phyloP scores from a whole-genome alignment of 352 stramenopile species.

The Globisporangium spiculum region DNA sequence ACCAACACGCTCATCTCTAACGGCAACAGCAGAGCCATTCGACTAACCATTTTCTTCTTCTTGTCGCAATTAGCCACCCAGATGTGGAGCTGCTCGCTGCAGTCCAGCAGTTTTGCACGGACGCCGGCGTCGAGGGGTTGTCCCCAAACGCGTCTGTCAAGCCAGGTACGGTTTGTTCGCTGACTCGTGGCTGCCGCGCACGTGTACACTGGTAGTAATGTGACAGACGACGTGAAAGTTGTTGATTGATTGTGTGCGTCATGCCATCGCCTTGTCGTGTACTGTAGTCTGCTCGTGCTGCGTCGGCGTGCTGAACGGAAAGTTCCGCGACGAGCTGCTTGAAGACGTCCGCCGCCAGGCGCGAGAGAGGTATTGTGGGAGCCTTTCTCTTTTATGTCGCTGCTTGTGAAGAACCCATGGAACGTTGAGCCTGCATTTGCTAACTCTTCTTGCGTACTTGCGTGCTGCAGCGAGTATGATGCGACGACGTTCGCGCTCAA shows the following conservation, averaged over 20 bases:
- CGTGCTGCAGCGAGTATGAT: constrained; percentile 46
- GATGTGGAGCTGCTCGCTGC: constrained; percentile 31
- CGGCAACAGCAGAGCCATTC: background rate
- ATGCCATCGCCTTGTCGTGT: constrained; percentile 1
- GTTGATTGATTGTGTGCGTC: background rate
- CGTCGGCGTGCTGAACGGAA: constrained; percentile 50
- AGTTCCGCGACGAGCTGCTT: constrained; percentile 45
- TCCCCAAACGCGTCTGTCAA: constrained; percentile 3
- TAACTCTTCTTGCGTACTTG: background rate
- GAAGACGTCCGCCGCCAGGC: constrained; percentile 35
- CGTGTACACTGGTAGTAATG: background rate
- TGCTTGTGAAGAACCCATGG: background rate
- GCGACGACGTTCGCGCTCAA: constrained; percentile 70
- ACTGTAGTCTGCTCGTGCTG: constrained; percentile 61
- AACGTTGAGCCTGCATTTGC: background rate
- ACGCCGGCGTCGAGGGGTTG: background rate
- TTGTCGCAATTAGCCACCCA: constrained; percentile 8
- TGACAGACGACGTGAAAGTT: background rate
- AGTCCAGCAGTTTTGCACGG: background rate
- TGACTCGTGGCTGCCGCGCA: background rate
- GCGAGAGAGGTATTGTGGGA: constrained; percentile 27
- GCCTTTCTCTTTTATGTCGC: background rate
- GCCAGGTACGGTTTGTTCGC: constrained; percentile 1
- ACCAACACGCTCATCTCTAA: background rate
- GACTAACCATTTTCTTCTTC: background rate